A percentile compares a stretch with the other conserved stretches of the same genome.
Conservation (phyloP, 2,329 filamentous ascomycete species). For the Colletotrichum lentis region DNA sequence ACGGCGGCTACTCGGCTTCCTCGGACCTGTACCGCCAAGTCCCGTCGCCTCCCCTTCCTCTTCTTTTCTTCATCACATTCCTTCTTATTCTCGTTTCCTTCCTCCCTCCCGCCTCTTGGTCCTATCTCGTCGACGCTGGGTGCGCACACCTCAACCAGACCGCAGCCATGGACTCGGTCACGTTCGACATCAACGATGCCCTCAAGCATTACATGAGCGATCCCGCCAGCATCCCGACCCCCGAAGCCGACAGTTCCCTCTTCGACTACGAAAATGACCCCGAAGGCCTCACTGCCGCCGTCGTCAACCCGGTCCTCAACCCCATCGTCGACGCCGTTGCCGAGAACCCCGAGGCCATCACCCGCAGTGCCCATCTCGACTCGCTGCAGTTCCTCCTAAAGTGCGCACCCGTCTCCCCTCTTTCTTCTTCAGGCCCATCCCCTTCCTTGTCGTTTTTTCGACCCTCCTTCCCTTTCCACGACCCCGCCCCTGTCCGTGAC, state of each 20-base stretch:
- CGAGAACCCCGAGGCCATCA: slow-evolving; percentile 88
- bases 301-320: slow-evolving; percentile 88
- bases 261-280: slow-evolving; percentile 93
- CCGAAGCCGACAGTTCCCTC: slow-evolving; percentile 83
- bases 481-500: slow-evolving; percentile 29
- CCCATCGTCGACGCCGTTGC: slow-evolving; percentile 92
- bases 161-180: slow-evolving; percentile 73
- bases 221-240: slow-evolving; percentile 80
- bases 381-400: slow-evolving; percentile 96
- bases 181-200: slow-evolving; percentile 95
- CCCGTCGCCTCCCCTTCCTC: neutral
- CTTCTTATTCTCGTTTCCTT: slow-evolving; percentile 31
- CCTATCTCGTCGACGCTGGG: slow-evolving; percentile 20
- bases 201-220: slow-evolving; percentile 98
- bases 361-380: slow-evolving; percentile 81
- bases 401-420: slow-evolving; percentile 73
- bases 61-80: neutral
- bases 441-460: slow-evolving; percentile 42
- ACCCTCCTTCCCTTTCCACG: slow-evolving; percentile 39
- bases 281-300: slow-evolving; percentile 77
- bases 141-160: slow-evolving; percentile 34
- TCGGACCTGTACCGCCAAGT: neutral
- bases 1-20: neutral
- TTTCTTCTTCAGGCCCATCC: slow-evolving; percentile 41
- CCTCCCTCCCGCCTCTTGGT: slow-evolving; percentile 32